phyloP scores from a whole-genome alignment of 1,284 basidiomycete species.

The Moniliophthora roreri region DNA sequence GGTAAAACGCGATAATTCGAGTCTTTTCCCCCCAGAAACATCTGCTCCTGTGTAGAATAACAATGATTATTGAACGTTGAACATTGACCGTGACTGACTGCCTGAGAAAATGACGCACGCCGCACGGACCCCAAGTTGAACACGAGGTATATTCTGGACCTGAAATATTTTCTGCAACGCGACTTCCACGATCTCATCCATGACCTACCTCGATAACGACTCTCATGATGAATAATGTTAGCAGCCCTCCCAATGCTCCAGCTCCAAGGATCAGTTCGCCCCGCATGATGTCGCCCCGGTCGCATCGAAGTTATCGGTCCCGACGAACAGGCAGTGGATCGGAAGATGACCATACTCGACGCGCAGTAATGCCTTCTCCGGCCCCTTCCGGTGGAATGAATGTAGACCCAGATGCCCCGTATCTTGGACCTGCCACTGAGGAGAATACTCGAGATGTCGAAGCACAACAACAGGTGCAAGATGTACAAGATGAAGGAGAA shows the following conservation, averaged over 20 bases:
- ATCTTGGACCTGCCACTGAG: conserved; percentile 24
- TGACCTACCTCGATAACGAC: background rate
- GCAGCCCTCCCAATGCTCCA: background rate
- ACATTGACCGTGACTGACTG: no score
- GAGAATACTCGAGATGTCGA: conserved; percentile 5
- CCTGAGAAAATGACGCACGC: no score
- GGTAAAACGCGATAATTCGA: no score
- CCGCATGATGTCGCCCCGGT: conserved; percentile 14
- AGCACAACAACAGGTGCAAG: background rate
- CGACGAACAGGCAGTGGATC: conserved; percentile 1
- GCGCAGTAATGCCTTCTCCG: background rate
- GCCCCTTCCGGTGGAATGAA: conserved; percentile 16
- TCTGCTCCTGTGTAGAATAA: no score
- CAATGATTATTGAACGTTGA: no score
- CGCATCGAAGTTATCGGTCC: conserved; percentile 10
- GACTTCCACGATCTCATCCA: no score
- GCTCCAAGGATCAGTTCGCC: conserved; percentile 10
- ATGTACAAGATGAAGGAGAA: conserved; percentile 1
- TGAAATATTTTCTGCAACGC: no score
- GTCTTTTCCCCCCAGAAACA: no score
- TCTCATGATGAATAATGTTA: background rate
- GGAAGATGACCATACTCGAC: background rate
- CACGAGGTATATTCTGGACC: no score
- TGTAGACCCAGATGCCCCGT: conserved; percentile 29
- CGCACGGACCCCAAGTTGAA: no score